A percentile compares a stretch with the other conserved stretches of the same genome.
Conservation (phyloP, 139 green algal genomes). For the Chlorella sp. region DNA sequence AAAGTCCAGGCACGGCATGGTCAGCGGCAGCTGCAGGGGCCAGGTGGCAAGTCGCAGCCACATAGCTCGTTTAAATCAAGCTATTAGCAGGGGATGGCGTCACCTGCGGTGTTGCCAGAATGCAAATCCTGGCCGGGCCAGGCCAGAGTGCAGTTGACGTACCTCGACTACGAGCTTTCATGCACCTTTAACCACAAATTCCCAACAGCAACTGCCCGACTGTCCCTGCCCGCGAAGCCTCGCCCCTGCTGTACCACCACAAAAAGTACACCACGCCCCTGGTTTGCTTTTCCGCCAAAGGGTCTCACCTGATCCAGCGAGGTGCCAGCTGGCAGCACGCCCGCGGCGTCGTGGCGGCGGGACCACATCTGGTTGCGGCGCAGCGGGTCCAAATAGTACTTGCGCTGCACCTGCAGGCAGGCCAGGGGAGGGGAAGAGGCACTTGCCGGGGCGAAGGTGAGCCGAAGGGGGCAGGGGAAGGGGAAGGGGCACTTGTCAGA, state of each 20-base stretch:
- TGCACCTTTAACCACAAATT: neutral
- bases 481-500: too few relatives aligned
- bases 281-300: too few relatives aligned
- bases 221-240: neutral
- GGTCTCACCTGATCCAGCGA: neutral
- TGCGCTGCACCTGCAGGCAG: constrained; percentile 38
- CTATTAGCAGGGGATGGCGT: too few relatives aligned
- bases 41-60: too few relatives aligned
- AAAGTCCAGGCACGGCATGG: constrained; percentile 66
- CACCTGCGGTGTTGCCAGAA: too few relatives aligned
- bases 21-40: constrained; percentile 54
- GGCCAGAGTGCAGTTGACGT: too few relatives aligned
- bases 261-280: neutral
- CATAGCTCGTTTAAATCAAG: too few relatives aligned
- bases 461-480: neutral
- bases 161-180: too few relatives aligned
- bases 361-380: constrained; percentile 43
- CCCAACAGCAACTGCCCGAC: too few relatives aligned
- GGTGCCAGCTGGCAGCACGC: constrained; percentile 9
- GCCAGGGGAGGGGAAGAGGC: neutral
- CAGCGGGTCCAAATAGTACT: constrained; percentile 56
- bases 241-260: neutral
- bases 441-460: neutral
- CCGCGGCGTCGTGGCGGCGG: constrained; percentile 27
- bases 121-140: too few relatives aligned